phyloP scores from a whole-genome alignment of 1,284 basidiomycete genomes.

The Leucoagaricus sp. region DNA sequence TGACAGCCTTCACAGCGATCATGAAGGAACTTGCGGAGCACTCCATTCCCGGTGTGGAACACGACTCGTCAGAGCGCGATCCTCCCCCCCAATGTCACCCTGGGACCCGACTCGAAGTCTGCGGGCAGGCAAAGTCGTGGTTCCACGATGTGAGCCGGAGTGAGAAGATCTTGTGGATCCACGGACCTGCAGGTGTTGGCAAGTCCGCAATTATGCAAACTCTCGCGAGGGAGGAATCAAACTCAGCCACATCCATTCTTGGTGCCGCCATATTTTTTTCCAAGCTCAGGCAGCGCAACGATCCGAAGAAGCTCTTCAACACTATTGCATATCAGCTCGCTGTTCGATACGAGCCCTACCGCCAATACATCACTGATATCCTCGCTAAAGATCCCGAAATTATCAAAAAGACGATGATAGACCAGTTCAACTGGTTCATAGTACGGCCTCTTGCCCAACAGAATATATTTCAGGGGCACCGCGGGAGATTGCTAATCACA shows the following conservation, averaged over 20 bases:
- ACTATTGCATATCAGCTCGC: slow-evolving; percentile 6
- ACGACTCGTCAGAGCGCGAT: not conserved
- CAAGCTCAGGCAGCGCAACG: not conserved
- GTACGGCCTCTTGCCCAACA: not conserved
- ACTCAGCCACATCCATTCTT: not conserved
- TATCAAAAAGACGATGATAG: not conserved
- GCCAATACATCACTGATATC: not conserved
- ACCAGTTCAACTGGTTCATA: not conserved
- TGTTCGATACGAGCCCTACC: not conserved
- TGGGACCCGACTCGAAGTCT: not conserved
- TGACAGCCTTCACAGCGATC: too few relatives aligned
- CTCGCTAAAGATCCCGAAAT: not conserved
- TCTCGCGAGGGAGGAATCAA: not conserved
- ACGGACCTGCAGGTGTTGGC: not conserved
- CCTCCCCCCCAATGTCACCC: not conserved
- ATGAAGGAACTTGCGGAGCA: too few relatives aligned
- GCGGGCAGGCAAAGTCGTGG: not conserved
- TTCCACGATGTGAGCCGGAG: not conserved
- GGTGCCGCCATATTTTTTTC: not conserved
- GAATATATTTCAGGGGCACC: not conserved
- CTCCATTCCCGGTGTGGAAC: not conserved
- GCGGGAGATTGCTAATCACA: not conserved
- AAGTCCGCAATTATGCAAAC: slow-evolving; percentile 1
- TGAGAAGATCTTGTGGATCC: not conserved
- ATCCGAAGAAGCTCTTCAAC: not conserved